Evolutionary conservation across 1,284 basidiomycete species (phyloP), one percentile per base, ranked within the genome.

Genomic region (Trametes pubescens): DNA sequence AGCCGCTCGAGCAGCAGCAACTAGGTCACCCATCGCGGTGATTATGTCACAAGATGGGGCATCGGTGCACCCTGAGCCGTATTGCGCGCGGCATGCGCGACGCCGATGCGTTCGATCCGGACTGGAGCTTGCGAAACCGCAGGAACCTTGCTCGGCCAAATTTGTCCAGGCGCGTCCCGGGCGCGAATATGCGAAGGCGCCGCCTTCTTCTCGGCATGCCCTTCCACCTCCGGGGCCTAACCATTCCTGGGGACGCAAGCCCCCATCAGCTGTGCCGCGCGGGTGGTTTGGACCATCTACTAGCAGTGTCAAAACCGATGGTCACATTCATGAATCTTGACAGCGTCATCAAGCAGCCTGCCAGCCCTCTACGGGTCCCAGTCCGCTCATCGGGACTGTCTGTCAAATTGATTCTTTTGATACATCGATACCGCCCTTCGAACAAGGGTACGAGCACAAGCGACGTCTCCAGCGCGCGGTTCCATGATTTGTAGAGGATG

Each of bases 1-100:
- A 24, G 67, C 67, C 67, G 65, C 65, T 52, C 65, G 62, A 57
- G 24, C 38, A 57, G 46, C 62, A 55, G 18, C 54, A 47, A 40
- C 32, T 26, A 22, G 32, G 55, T 38, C 52, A 59, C 34, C 35
- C 40, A 32, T 38, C 53, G 64, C 61, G 56, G 52, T 51, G 56
- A 59, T 55, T 56, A 44, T 56, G 64, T 65, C 61, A 68, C 51
- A 51, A 46, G 51, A 56, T 40, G 57, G 29, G 35, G 38, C 46
- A 46, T 43, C 26, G 38, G 40, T 40, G 14, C 38, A 13, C 9
- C 40, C 37, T 44, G 37, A 40, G 48, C 46, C 65, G 34, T 47
- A 59, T 47, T 29, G 34, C 52, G 64, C 53, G 58, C 56, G 53
- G 38, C 57, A 62, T 57, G 38, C 24, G 47, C 44, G n/a, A 37